A percentile compares a stretch with the other conserved stretches of the same genome.
These are phyloP conservation scores for Pichia kluyveri DNA, from an alignment of 805 yeast species.

Conservation along the genomic window DNA sequence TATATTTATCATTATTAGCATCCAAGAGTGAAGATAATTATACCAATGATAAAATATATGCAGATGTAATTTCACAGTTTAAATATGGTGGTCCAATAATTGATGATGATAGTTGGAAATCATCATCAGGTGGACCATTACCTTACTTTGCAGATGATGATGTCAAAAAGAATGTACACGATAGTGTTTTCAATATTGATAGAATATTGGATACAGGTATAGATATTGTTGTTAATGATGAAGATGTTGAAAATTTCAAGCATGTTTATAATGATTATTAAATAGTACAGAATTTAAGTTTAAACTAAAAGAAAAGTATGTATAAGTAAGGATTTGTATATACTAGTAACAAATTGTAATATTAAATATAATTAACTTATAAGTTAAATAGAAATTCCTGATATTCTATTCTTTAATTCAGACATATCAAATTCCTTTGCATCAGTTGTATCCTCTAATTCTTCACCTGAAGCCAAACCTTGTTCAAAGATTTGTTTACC, in stretches of 20 bases:
- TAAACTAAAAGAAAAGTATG: background rate
- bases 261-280: constrained; percentile 4
- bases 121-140: constrained; percentile 4
- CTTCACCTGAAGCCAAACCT: constrained; percentile 73
- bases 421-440: constrained; percentile 21
- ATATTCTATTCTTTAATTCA: constrained; percentile 10
- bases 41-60: background rate
- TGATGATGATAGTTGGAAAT: constrained; percentile 1
- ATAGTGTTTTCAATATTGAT: background rate
- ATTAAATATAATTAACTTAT: no score
- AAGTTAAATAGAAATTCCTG: constrained; percentile 6
- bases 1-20: background rate
- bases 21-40: background rate
- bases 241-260: constrained; percentile 1
- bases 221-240: background rate
- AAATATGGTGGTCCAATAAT: background rate
- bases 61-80: background rate
- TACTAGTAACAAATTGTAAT: background rate
- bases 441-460: constrained; percentile 30
- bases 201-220: background rate
- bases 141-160: background rate
- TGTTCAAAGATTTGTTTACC: constrained; percentile 86
- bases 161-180: background rate
- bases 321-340: background rate
- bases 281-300: background rate